phyloP scores from a whole-genome alignment of 2,329 filamentous ascomycete species.

The Xylariales sp. region DNA sequence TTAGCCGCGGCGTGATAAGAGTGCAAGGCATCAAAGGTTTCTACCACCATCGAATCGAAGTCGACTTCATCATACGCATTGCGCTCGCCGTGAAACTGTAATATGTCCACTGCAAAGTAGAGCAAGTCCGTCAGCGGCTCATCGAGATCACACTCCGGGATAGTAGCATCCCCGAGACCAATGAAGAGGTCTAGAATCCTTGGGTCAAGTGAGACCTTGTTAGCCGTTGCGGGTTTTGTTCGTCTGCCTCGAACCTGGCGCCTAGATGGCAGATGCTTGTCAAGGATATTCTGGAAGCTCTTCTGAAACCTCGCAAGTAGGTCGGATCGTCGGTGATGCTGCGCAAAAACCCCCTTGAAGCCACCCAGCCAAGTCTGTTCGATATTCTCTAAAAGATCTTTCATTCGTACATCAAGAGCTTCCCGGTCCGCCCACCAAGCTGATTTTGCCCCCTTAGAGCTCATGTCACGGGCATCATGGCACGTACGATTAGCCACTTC shows the following conservation, averaged over 20 bases:
- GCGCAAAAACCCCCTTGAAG: constrained; percentile 90
- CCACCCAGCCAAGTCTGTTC: constrained; percentile 94
- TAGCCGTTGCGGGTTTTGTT: constrained; percentile 33
- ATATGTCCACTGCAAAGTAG: constrained; percentile 92
- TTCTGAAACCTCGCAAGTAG: constrained; percentile 71
- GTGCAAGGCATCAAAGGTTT: constrained; percentile 78
- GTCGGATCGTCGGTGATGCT: constrained; percentile 56
- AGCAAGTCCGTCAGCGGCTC: constrained; percentile 87
- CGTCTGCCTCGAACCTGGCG: constrained; percentile 56
- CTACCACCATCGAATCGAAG: constrained; percentile 85
- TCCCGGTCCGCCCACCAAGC: constrained; percentile 90
- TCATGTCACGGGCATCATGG: constrained; percentile 67
- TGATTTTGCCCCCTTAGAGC: constrained; percentile 67
- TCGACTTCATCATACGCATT: constrained; percentile 98
- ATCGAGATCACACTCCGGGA: constrained; percentile 69
- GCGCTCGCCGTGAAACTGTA: constrained; percentile 92
- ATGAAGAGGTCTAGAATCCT: constrained; percentile 83
- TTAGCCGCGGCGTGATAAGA: constrained; percentile 62
- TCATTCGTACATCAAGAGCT: constrained; percentile 70
- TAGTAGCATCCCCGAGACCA: constrained; percentile 70
- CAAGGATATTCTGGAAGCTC: constrained; percentile 72
- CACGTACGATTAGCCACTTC: constrained; percentile 76
- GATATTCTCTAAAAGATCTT: constrained; percentile 75
- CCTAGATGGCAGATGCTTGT: constrained; percentile 81
- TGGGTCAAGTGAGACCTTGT: constrained; percentile 46